Evolutionary conservation across 1,284 basidiomycete species (phyloP).

Genomic region (Apiotrichum akiyoshidainum): DNA sequence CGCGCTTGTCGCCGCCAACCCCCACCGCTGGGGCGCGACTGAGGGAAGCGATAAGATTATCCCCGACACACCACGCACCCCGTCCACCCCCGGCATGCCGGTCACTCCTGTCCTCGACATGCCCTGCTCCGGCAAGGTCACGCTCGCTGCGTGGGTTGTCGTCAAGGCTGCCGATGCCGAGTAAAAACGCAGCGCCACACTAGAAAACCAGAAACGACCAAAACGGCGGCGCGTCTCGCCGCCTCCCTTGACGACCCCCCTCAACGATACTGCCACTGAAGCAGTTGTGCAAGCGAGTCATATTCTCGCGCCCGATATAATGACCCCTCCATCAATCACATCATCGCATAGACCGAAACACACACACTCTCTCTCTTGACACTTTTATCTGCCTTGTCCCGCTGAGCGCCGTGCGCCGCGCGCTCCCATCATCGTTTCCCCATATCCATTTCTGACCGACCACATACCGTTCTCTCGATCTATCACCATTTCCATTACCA

Average conservation of each 20-base stretch:
- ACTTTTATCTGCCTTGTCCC: too few species aligned
- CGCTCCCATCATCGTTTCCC: too few species aligned
- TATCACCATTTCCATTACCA: too few species aligned
- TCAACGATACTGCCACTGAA: not conserved
- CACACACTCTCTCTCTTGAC: too few species aligned
- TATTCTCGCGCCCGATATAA: too few species aligned
- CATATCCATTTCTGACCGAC: not conserved
- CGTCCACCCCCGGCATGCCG: slow-evolving; percentile 57
- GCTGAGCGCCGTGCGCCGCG: too few species aligned
- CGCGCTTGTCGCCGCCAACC: not conserved
- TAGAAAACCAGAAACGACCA: not conserved
- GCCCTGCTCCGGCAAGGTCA: not conserved
- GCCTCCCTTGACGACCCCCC: not conserved
- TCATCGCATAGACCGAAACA: too few species aligned
- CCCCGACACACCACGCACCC: slow-evolving; percentile 60
- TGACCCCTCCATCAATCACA: too few species aligned
- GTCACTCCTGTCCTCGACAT: slow-evolving; percentile 31
- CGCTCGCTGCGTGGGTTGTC: slow-evolving; percentile 16
- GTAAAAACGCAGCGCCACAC: too few species aligned
- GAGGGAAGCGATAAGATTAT: not conserved
- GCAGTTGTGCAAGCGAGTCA: too few species aligned
- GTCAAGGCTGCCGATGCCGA: slow-evolving; percentile 1
- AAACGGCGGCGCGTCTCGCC: not conserved
- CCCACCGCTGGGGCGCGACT: slow-evolving; percentile 12
- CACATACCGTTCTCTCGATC: not conserved